phyloP scores from a whole-genome alignment of 441 rosid species.

The Adansonia rubrostipa region DNA sequence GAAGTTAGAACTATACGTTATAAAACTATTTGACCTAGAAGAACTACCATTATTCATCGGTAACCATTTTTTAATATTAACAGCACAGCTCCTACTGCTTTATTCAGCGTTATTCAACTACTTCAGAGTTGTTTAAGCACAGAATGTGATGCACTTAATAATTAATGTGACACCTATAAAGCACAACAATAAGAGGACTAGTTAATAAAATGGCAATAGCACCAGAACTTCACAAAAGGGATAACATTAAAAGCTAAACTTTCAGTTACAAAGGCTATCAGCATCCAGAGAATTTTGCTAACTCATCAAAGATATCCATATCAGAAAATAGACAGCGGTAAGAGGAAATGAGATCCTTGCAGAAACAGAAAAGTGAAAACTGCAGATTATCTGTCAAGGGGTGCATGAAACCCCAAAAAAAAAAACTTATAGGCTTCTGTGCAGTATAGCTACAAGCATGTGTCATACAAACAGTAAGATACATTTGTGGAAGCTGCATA shows the following conservation, averaged over 20 bases:
- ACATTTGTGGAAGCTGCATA: background rate
- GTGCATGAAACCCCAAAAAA: background rate
- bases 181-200: slow-evolving; percentile 4
- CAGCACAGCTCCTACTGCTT: background rate
- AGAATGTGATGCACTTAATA: background rate
- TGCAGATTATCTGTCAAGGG: background rate
- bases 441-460: slow-evolving; percentile 3
- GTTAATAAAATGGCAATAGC: background rate
- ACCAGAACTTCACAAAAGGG: background rate
- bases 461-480: slow-evolving; percentile 4
- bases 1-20: slow-evolving; percentile 4
- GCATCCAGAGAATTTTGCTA: background rate
- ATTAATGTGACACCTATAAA: slow-evolving; percentile 22
- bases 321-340: background rate
- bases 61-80: slow-evolving; percentile 10
- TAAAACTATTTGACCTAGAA: slow-evolving; percentile 7
- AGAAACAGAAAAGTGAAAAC: background rate
- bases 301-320: background rate
- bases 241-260: background rate
- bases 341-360: background rate
- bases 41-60: slow-evolving; percentile 22
- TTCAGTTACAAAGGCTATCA: background rate
- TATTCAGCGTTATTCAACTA: background rate
- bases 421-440: background rate
- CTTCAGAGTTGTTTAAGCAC: slow-evolving; percentile 8